Conservation (phyloP, 1,284 basidiomycete genomes). For the Tilletia setariae region DNA sequence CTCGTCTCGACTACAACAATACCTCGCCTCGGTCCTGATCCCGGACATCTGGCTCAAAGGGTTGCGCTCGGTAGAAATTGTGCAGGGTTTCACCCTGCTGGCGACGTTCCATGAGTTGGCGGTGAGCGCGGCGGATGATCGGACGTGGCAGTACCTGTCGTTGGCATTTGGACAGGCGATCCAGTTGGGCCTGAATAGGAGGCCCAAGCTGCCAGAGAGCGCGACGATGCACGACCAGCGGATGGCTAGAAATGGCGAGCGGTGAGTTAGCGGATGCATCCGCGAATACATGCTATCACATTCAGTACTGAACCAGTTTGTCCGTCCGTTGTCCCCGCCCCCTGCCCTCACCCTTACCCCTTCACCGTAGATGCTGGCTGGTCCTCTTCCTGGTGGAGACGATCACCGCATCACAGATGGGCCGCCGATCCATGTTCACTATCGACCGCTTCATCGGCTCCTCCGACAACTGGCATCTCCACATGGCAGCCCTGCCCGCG, state of each 20-base stretch:
- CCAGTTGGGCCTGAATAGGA: background rate
- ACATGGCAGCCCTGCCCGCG: background rate
- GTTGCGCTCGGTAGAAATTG: conserved; percentile 5
- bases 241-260: conserved; percentile 3
- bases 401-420: background rate
- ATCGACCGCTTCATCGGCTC: conserved; percentile 8
- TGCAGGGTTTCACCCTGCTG: conserved; percentile 9
- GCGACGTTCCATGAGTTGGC: conserved; percentile 5
- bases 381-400: background rate
- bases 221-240: conserved; percentile 1
- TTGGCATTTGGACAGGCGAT: background rate
- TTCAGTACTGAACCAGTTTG: too few species aligned
- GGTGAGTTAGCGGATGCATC: background rate
- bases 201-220: background rate
- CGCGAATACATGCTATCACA: too few species aligned
- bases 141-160: conserved; percentile 9
- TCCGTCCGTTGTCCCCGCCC: too few species aligned
- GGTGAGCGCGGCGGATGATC: background rate
- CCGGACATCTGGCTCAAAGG: background rate
- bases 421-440: conserved; percentile 10
- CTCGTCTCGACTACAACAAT: background rate
- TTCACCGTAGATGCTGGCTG: background rate
- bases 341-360: background rate
- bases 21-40: background rate
- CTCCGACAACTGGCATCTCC: background rate